Evolutionary conservation across 1,284 basidiomycete genomes (phyloP).

Genomic region (Cryptococcus amylolentus): DNA sequence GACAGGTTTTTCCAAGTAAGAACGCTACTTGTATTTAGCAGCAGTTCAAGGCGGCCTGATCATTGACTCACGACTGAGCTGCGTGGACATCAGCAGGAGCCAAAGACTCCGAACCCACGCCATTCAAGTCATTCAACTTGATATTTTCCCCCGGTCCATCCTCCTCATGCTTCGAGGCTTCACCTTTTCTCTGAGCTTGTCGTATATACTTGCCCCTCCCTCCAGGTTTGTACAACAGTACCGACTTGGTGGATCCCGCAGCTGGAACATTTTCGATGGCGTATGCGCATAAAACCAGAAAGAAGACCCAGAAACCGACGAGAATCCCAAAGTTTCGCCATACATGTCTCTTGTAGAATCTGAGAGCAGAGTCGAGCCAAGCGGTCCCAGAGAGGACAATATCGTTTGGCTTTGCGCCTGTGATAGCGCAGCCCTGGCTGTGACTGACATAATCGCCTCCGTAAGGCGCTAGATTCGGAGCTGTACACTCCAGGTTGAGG

Average conservation of each 20-base stretch:
- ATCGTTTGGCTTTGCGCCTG: constrained; percentile 45
- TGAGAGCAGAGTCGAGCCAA: constrained; percentile 45
- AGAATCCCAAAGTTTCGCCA: constrained; percentile 54
- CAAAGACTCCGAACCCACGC: constrained; percentile 1
- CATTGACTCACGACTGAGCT: constrained; percentile 18
- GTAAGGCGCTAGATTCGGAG: constrained; percentile 46
- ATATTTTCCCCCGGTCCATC: constrained; percentile 12
- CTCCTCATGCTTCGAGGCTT: constrained; percentile 22
- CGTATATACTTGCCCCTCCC: constrained; percentile 30
- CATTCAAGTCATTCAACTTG: constrained; percentile 25
- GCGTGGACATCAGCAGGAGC: constrained; percentile 12
- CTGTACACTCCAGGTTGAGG: constrained; percentile 41
- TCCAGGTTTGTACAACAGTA: constrained; percentile 40
- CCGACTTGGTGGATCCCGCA: constrained; percentile 31
- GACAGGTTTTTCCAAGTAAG: constrained; percentile 52
- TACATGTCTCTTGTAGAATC: constrained; percentile 45
- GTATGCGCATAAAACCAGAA: constrained; percentile 10
- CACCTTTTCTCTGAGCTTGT: constrained; percentile 23
- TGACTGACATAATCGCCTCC: constrained; percentile 36
- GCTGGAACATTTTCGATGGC: constrained; percentile 29
- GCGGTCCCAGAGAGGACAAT: constrained; percentile 40
- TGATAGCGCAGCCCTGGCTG: constrained; percentile 41
- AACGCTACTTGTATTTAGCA: background rate
- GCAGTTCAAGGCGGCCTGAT: background rate
- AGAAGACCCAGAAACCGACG: constrained; percentile 39